Evolutionary conservation across 345 rosid species (phyloP), one percentile per base, ranked within the genome.

Genomic region (Citrus cavaleriei): DNA sequence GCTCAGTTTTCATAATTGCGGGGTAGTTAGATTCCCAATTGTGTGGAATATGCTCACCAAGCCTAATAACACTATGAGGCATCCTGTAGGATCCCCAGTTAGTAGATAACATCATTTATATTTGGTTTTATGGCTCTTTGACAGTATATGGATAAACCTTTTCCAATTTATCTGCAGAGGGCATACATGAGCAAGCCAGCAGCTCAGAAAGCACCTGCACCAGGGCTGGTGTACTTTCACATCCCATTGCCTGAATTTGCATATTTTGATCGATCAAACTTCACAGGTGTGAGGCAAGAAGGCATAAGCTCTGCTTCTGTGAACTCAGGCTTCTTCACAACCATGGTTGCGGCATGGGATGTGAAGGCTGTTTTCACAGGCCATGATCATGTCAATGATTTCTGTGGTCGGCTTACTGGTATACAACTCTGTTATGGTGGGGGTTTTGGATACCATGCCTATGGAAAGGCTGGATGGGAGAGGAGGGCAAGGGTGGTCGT

Each of bases 371-470:
- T 90, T 72, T 95, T 95, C 86, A 89, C 84, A 0, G 99, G 98
- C 46, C 98, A 95, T 72, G 99, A 95, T 81, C 99, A 95, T 73
- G 1, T 89, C 77, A 95, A 92, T 18, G 99, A 96, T 85, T 96
- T 93, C 79, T 96, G 99, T 77, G 97, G 90, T 10, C 28, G 75
- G 40, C 85, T 89, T 62, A 81, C 78, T 30, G 95, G 95, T 30
- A 87, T 93, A 74, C 87, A 95, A 42, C 98, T 95, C 76, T 95
- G 99, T 73, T 95, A 95, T 62, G 98, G 91, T 57, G 99, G 98
- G 66, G 99, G 95, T 19, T 90, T 92, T 80, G 97, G 99, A 83
- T 93, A 94, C 86, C 98, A 92, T 87, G 99, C 95, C 27, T 96
- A 93, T 66, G 98, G 98, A 73, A 89, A 91, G 84, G 95, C 92